A percentile compares a stretch with the other conserved stretches of the same genome.
phyloP scores from a whole-genome alignment of 192 early-diverging fungal genomes.

The Linnemannia elongata region DNA sequence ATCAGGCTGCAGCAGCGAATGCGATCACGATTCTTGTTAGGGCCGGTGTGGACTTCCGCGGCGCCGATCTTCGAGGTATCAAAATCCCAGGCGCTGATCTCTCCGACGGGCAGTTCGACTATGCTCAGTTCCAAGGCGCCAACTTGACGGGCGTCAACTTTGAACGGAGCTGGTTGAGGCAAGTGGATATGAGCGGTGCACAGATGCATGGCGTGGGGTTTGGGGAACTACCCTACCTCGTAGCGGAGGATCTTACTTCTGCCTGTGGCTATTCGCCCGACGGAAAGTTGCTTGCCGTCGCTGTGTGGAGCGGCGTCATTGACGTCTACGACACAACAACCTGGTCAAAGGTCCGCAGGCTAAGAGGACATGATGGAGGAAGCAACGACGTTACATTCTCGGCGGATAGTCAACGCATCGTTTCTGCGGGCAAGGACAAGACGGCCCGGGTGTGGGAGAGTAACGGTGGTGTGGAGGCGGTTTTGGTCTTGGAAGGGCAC shows the following conservation, averaged over 20 bases:
- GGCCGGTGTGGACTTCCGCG: neutral
- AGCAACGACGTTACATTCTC: neutral
- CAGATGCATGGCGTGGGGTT: neutral
- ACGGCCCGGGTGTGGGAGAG: neutral
- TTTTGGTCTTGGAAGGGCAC: neutral
- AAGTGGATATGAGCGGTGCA: neutral
- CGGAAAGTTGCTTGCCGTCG: neutral
- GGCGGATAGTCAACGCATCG: neutral
- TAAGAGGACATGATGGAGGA: neutral
- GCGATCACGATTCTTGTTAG: slow-evolving; percentile 11
- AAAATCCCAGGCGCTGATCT: slow-evolving; percentile 5
- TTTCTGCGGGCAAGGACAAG: neutral
- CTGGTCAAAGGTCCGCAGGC: neutral
- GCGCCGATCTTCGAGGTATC: slow-evolving; percentile 5
- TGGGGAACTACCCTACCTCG: neutral
- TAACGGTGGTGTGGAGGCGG: neutral
- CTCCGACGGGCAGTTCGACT: neutral
- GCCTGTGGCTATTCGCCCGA: neutral
- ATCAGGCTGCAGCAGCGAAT: neutral
- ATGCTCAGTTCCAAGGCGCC: slow-evolving; percentile 2
- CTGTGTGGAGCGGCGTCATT: neutral
- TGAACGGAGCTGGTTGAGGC: neutral
- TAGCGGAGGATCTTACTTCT: neutral
- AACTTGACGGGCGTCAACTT: neutral
- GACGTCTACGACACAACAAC: neutral